phyloP scores from a whole-genome alignment of 2,329 filamentous ascomycete species.

The Fusarium sororula region DNA sequence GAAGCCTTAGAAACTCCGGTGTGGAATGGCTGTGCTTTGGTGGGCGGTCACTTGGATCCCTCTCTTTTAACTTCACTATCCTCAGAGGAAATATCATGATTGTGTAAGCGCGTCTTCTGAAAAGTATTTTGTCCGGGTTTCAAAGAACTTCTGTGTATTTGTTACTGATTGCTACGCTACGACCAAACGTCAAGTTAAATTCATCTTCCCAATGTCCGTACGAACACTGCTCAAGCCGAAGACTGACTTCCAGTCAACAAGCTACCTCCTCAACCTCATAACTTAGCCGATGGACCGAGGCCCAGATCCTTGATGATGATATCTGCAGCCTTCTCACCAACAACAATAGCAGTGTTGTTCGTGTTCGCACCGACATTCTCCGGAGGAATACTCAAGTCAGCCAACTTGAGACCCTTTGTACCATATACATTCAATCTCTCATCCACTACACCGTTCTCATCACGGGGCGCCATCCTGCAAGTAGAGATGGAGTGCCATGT shows the following conservation, averaged over 20 bases:
- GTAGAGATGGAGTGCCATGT: conserved; percentile 59
- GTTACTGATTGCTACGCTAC: background rate
- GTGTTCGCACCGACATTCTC: conserved; percentile 59
- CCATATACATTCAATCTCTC: conserved; percentile 54
- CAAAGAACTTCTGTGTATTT: background rate
- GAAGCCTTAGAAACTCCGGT: no score
- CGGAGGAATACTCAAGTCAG: conserved; percentile 50
- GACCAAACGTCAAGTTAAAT: background rate
- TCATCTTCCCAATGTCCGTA: rapidly evolving
- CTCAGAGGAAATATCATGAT: background rate
- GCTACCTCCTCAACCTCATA: background rate
- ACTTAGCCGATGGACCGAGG: background rate
- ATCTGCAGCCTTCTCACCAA: conserved; percentile 59
- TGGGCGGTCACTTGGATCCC: background rate
- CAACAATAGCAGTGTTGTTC: conserved; percentile 56
- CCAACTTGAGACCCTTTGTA: conserved; percentile 52
- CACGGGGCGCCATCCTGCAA: conserved; percentile 55
- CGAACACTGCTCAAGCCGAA: background rate
- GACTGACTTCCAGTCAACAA: no score
- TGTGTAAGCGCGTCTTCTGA: background rate
- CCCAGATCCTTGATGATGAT: conserved; percentile 52
- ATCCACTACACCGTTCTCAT: conserved; percentile 51
- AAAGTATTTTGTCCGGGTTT: background rate
- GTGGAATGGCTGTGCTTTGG: background rate
- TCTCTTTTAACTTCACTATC: no score